Evolutionary conservation across 805 yeast species (phyloP).

Genomic region (Torulaspora franciscae): DNA sequence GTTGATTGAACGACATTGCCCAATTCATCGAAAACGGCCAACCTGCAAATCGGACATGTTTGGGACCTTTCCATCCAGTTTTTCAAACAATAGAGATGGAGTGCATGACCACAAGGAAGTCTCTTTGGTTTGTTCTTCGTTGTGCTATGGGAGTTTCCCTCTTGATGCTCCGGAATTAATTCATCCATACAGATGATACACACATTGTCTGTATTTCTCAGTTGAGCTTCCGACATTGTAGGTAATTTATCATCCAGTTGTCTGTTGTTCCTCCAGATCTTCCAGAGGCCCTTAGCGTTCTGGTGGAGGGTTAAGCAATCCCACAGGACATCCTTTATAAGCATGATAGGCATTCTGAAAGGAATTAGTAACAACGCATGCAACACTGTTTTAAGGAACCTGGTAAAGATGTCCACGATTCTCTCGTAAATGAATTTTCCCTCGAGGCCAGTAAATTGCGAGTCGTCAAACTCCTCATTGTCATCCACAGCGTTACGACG

Average conservation of each 20-base stretch:
- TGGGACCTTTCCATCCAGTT: constrained; percentile 91
- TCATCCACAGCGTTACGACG: constrained; percentile 10
- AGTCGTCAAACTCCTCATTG: constrained; percentile 42
- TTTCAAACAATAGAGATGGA: constrained; percentile 85
- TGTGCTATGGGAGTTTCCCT: not conserved
- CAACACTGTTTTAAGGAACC: constrained; percentile 44
- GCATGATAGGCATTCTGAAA: constrained; percentile 42
- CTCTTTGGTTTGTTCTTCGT: constrained; percentile 60
- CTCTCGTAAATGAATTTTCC: constrained; percentile 56
- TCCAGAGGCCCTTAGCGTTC: constrained; percentile 38
- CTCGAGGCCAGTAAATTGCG: constrained; percentile 52
- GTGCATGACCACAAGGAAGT: constrained; percentile 77
- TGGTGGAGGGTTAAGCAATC: constrained; percentile 34
- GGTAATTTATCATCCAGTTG: constrained; percentile 59
- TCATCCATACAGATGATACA: constrained; percentile 94
- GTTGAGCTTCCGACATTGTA: constrained; percentile 59
- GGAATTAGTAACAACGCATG: constrained; percentile 47
- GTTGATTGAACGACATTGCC: constrained; percentile 25
- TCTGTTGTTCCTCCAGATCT: constrained; percentile 44
- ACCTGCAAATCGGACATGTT: constrained; percentile 88
- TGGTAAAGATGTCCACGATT: constrained; percentile 49
- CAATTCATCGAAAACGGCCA: constrained; percentile 49
- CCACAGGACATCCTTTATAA: constrained; percentile 47
- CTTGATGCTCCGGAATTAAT: constrained; percentile 44
- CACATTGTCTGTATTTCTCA: constrained; percentile 56